phyloP scores from a whole-genome alignment of 1,284 basidiomycete species.

The Violaceomyces palustris region DNA sequence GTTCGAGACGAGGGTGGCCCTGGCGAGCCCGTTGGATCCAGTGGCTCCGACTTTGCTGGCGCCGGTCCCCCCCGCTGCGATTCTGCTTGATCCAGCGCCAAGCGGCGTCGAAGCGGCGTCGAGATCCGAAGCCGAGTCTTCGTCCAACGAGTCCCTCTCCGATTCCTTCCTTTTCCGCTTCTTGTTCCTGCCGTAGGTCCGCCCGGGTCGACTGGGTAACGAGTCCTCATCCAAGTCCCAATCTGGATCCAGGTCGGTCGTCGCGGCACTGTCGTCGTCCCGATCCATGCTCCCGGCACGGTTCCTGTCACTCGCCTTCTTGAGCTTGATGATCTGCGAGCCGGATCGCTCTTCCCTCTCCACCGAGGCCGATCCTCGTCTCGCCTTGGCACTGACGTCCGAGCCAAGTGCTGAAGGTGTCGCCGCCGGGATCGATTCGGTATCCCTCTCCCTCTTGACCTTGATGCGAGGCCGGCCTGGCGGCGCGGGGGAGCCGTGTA shows the following conservation, averaged over 20 bases:
- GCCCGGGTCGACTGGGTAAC: conserved; percentile 30
- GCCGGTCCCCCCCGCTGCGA: conserved; percentile 2
- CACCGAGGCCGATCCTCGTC: conserved; percentile 4
- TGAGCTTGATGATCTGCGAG: conserved; percentile 20
- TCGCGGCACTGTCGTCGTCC: conserved; percentile 26
- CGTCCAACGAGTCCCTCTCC: conserved; percentile 19
- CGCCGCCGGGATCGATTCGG: conserved; percentile 11
- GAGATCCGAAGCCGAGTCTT: conserved; percentile 30
- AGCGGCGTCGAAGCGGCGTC: conserved; percentile 22
- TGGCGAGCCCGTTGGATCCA: neutral
- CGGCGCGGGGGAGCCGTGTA: neutral
- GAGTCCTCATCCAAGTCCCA: conserved; percentile 40
- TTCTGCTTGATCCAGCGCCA: conserved; percentile 3
- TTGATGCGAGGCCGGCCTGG: conserved; percentile 5
- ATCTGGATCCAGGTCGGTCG: conserved; percentile 20
- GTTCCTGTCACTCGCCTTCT: conserved; percentile 12
- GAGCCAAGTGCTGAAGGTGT: conserved; percentile 12
- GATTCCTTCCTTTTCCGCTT: conserved; percentile 26
- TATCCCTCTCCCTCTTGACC: conserved; percentile 25
- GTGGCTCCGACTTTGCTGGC: neutral
- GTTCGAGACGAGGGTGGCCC: too few species aligned
- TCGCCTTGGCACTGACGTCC: conserved; percentile 2
- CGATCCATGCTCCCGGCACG: conserved; percentile 9
- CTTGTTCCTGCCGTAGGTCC: conserved; percentile 31
- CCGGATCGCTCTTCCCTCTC: conserved; percentile 5